A percentile compares a stretch with the other conserved stretches of the same genome.
phyloP scores from a whole-genome alignment of 1,139 yeast genomes.

The Geotrichum phurueaensis region DNA sequence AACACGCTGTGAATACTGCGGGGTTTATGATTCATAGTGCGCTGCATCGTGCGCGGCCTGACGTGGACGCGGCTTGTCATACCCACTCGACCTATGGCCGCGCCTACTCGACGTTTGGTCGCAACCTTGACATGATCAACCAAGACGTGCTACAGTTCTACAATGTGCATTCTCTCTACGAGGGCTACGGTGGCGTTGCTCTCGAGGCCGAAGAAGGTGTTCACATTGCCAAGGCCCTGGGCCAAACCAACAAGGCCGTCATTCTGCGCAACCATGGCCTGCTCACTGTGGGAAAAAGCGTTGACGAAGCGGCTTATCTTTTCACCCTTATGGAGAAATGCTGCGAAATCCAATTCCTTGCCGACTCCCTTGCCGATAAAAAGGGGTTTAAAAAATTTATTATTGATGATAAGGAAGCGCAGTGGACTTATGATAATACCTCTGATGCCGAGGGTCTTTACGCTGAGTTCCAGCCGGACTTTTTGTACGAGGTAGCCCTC shows the following conservation, averaged over 20 bases:
- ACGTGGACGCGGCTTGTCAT: conserved; percentile 77
- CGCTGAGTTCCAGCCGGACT: conserved; percentile 69
- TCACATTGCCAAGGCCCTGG: conserved; percentile 61
- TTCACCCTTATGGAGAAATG: conserved; percentile 62
- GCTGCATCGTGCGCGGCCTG: conserved; percentile 70
- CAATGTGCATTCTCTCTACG: conserved; percentile 59
- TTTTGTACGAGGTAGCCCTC: conserved; percentile 39
- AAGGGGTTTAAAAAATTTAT: conserved; percentile 34
- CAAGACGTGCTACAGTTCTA: conserved; percentile 71
- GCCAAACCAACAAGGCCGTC: conserved; percentile 52
- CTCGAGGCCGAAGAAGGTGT: conserved; percentile 66
- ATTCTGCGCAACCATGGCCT: conserved; percentile 76
- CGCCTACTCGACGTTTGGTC: conserved; percentile 68
- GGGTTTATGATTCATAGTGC: conserved; percentile 79
- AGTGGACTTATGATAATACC: conserved; percentile 54
- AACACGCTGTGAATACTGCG: conserved; percentile 63
- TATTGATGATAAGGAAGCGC: conserved; percentile 63
- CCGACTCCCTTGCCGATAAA: conserved; percentile 45
- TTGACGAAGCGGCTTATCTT: conserved; percentile 77
- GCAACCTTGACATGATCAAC: conserved; percentile 68
- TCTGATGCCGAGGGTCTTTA: conserved; percentile 65
- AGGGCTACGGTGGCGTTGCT: conserved; percentile 75
- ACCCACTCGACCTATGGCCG: conserved; percentile 71
- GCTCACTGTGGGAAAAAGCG: conserved; percentile 68
- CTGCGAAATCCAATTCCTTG: conserved; percentile 67